Conservation (phyloP, 169 alveolate genomes). For the Fabrea salina region DNA sequence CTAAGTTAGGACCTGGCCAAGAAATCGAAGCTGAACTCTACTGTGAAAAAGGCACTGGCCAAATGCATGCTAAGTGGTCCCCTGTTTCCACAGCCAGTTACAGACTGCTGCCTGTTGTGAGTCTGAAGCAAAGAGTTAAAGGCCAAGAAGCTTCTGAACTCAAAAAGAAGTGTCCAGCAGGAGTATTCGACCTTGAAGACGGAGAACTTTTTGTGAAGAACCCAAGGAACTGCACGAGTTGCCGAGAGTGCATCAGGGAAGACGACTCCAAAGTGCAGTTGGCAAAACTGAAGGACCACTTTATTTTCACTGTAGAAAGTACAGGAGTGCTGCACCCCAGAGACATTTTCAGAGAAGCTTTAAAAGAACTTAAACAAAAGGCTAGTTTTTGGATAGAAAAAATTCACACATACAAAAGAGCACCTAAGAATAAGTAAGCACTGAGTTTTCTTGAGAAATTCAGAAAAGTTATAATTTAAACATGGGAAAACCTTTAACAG, state of each 20-base stretch:
- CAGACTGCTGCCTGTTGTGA: conserved; percentile 89
- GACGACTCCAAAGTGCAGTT: conserved; percentile 61
- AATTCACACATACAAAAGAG: neutral
- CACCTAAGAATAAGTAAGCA: conserved; percentile 11
- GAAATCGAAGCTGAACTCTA: conserved; percentile 92
- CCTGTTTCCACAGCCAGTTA: conserved; percentile 98
- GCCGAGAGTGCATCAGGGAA: conserved; percentile 97
- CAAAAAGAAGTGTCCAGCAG: conserved; percentile 90
- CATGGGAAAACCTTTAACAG: conserved; percentile 73
- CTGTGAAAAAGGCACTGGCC: conserved; percentile 96
- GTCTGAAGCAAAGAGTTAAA: conserved; percentile 62
- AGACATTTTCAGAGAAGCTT: neutral
- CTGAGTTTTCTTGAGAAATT: too few relatives aligned
- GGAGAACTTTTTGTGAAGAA: conserved; percentile 81
- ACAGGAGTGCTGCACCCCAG: conserved; percentile 22
- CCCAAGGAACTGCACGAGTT: conserved; percentile 93
- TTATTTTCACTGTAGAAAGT: conserved; percentile 38
- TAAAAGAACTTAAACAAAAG: neutral
- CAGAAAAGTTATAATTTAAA: conserved; percentile 23
- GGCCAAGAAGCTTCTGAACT: conserved; percentile 90
- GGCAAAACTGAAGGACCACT: conserved; percentile 74
- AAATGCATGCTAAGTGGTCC: conserved; percentile 99
- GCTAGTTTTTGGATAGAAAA: neutral
- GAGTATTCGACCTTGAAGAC: conserved; percentile 92
- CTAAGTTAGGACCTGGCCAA: conserved; percentile 96